Conservation (phyloP, 2,329 filamentous ascomycete species). For the Aspergillus hortae region DNA sequence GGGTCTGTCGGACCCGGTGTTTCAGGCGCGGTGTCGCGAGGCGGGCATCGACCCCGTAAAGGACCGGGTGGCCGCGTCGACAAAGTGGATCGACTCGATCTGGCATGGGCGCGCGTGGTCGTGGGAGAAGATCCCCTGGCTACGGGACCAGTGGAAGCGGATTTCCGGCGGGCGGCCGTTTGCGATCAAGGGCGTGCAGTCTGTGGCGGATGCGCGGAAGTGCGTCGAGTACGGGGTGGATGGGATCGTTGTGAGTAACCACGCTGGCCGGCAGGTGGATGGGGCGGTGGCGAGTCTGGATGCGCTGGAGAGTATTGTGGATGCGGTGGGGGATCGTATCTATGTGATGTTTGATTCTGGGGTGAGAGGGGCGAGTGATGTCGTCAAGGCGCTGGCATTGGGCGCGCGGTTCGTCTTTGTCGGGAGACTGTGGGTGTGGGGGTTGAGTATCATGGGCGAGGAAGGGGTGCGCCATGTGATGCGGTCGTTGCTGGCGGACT, state of each 20-base stretch:
- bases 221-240: slow-evolving; percentile 60
- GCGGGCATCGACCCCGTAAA: slow-evolving; percentile 52
- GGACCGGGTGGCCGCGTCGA: slow-evolving; percentile 52
- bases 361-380: slow-evolving; percentile 54
- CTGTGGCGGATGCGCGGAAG: slow-evolving; percentile 58
- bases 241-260: slow-evolving; percentile 67
- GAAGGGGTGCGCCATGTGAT: slow-evolving; percentile 60
- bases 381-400: slow-evolving; percentile 59
- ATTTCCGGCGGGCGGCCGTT: slow-evolving; percentile 56
- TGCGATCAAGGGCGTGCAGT: slow-evolving; percentile 69
- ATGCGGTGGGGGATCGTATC: slow-evolving; percentile 48
- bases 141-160: slow-evolving; percentile 56
- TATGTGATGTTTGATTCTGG: slow-evolving; percentile 62
- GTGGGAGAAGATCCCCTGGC: slow-evolving; percentile 67
- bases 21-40: slow-evolving; percentile 51
- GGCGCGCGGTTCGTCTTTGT: slow-evolving; percentile 62
- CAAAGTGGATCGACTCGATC: slow-evolving; percentile 62
- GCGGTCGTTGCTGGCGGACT: slow-evolving; percentile 58
- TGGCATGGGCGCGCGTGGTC: slow-evolving; percentile 61
- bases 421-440: slow-evolving; percentile 60
- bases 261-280: slow-evolving; percentile 65
- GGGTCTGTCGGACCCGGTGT: slow-evolving; percentile 58
- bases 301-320: slow-evolving; percentile 56
- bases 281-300: slow-evolving; percentile 59
- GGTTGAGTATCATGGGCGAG: slow-evolving; percentile 58